Evolutionary conservation across 2,329 filamentous ascomycete genomes (phyloP).

Genomic region (Mollisiaceae sp.): DNA sequence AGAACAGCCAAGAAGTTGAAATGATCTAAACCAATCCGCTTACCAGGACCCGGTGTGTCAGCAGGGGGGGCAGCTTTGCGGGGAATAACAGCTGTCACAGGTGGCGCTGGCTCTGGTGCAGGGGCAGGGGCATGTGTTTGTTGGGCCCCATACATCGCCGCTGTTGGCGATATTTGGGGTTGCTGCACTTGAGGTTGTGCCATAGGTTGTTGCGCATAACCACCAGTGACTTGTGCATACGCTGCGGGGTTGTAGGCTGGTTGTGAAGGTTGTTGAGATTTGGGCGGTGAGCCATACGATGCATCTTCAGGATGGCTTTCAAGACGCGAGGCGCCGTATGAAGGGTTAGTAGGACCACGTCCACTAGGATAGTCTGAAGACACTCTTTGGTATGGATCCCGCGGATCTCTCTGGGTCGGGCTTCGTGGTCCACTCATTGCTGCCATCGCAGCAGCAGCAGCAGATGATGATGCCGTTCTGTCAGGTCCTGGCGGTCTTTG

Average conservation of each 20-base stretch:
- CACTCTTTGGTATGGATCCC: constrained; percentile 37
- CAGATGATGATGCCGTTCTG: constrained; percentile 55
- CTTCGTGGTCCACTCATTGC: constrained; percentile 56
- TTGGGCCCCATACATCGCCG: constrained; percentile 37
- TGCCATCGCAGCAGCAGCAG: constrained; percentile 62
- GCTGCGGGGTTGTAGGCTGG: constrained; percentile 78
- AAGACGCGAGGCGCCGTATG: constrained; percentile 27
- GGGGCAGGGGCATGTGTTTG: constrained; percentile 44
- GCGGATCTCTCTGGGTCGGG: constrained; percentile 27
- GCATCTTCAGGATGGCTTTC: constrained; percentile 35
- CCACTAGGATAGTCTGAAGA: constrained; percentile 39
- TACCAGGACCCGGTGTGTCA: constrained; percentile 73
- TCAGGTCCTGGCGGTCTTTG: constrained; percentile 58
- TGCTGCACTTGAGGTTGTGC: constrained; percentile 37
- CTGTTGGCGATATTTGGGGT: constrained; percentile 36
- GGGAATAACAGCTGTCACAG: constrained; percentile 42
- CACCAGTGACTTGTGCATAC: constrained; percentile 68
- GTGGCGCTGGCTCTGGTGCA: constrained; percentile 34
- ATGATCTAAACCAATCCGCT: constrained; percentile 92
- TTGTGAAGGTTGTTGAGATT: constrained; percentile 53
- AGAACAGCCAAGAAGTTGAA: constrained; percentile 99
- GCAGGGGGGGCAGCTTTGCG: constrained; percentile 72
- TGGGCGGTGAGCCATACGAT: constrained; percentile 39
- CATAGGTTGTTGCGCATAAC: constrained; percentile 52
- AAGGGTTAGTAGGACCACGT: constrained; percentile 23